phyloP scores from a whole-genome alignment of 371 early-diverging fungal species.

The Mucor mucedo region DNA sequence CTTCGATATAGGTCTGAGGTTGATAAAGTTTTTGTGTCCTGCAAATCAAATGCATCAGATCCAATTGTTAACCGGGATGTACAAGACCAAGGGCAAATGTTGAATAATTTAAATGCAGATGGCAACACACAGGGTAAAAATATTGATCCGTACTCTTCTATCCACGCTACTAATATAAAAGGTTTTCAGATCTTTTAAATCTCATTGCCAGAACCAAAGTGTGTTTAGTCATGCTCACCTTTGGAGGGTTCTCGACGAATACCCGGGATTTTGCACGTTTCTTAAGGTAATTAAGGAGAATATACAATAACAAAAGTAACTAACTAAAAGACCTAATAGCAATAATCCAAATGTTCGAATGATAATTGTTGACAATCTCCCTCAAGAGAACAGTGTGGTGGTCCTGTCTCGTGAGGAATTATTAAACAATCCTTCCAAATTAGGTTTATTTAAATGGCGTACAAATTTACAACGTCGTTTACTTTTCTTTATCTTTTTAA shows the following conservation, averaged over 20 bases:
- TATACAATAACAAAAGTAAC: constrained; percentile 22
- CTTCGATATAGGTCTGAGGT: constrained; percentile 20
- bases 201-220: too few species aligned
- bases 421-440: too few species aligned
- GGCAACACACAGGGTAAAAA: constrained; percentile 30
- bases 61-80: constrained; percentile 19
- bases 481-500: too few species aligned
- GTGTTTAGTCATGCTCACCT: constrained; percentile 21
- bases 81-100: constrained; percentile 9
- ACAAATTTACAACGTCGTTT: too few species aligned
- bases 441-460: too few species aligned
- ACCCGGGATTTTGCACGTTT: constrained; percentile 16
- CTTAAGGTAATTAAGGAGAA: constrained; percentile 25
- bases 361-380: constrained; percentile 25
- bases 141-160: constrained; percentile 15
- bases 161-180: constrained; percentile 15
- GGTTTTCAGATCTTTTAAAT: too few species aligned
- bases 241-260: constrained; percentile 26
- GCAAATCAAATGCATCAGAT: constrained; percentile 10
- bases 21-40: constrained; percentile 26
- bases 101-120: constrained; percentile 17
- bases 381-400: too few species aligned
- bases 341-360: constrained; percentile 23
- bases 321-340: constrained; percentile 25
- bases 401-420: too few species aligned